Conservation (phyloP, 257 asterid genomes). For the Ehretia macrophylla region DNA sequence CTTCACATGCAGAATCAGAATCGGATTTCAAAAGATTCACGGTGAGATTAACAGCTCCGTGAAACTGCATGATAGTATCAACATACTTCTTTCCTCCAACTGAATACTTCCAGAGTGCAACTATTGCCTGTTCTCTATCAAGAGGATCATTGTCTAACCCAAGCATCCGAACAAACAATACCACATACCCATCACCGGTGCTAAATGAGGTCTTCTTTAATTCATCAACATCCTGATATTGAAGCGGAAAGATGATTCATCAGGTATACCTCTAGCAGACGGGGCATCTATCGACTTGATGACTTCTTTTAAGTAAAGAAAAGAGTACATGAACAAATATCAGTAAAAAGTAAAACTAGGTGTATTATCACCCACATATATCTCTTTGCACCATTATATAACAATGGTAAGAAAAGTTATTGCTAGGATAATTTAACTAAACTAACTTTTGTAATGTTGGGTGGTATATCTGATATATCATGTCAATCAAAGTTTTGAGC, state of each 20-base stretch:
- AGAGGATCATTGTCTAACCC: constrained; percentile 73
- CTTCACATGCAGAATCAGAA: constrained; percentile 76
- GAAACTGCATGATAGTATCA: constrained; percentile 64
- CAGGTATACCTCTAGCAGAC: constrained; percentile 3
- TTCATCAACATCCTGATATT: constrained; percentile 51
- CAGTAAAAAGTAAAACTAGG: constrained; percentile 2
- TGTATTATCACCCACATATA: too few species aligned
- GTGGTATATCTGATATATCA: too few species aligned
- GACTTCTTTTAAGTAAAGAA: not conserved
- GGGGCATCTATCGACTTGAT: not conserved
- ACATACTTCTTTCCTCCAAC: constrained; percentile 71
- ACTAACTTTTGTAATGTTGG: too few species aligned
- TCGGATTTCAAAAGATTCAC: constrained; percentile 70
- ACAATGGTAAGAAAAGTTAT: too few species aligned
- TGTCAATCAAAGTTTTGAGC: too few species aligned
- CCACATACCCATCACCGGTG: constrained; percentile 46
- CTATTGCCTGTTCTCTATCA: constrained; percentile 78
- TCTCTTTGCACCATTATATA: not conserved
- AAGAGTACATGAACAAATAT: constrained; percentile 1
- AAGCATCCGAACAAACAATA: constrained; percentile 74
- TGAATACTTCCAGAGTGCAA: constrained; percentile 74
- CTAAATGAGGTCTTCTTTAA: constrained; percentile 29
- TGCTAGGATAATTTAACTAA: too few species aligned
- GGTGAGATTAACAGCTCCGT: constrained; percentile 61
- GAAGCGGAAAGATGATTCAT: constrained; percentile 6